Evolutionary conservation across 1,284 basidiomycete genomes (phyloP).

Genomic region (Boletus smithii): DNA sequence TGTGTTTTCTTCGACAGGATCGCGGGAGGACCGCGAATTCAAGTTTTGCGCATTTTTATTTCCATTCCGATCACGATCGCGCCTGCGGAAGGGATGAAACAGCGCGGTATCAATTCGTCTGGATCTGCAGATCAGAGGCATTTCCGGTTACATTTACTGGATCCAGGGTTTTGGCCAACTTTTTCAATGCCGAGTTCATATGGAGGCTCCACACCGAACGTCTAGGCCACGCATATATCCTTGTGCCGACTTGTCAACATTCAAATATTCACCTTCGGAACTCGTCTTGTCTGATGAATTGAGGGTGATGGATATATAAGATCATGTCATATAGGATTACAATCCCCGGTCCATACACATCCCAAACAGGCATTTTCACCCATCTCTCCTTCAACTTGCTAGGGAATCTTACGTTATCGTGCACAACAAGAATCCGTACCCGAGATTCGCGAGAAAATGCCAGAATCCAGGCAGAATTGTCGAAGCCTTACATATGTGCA

Average conservation of each 20-base stretch:
- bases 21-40: conserved; percentile 7
- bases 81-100: conserved; percentile 8
- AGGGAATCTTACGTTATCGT: conserved; percentile 18
- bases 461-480: too few relatives aligned
- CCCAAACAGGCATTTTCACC: conserved; percentile 3
- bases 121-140: conserved; percentile 17
- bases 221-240: too few relatives aligned
- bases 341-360: not conserved
- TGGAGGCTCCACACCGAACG: not conserved
- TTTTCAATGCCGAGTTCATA: conserved; percentile 5
- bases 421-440: not conserved
- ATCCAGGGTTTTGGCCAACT: conserved; percentile 3
- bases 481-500: not conserved
- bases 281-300: not conserved
- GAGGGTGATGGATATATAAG: not conserved
- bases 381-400: conserved; percentile 2
- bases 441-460: conserved; percentile 8
- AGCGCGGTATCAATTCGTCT: conserved; percentile 6
- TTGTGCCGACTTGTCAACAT: too few relatives aligned
- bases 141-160: conserved; percentile 6
- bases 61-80: conserved; percentile 25
- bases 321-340: not conserved
- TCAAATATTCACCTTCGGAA: too few relatives aligned
- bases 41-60: conserved; percentile 1
- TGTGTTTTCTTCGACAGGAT: not conserved